phyloP scores from a whole-genome alignment of 1,139 yeast species.

The Maudiozyma humilis region DNA sequence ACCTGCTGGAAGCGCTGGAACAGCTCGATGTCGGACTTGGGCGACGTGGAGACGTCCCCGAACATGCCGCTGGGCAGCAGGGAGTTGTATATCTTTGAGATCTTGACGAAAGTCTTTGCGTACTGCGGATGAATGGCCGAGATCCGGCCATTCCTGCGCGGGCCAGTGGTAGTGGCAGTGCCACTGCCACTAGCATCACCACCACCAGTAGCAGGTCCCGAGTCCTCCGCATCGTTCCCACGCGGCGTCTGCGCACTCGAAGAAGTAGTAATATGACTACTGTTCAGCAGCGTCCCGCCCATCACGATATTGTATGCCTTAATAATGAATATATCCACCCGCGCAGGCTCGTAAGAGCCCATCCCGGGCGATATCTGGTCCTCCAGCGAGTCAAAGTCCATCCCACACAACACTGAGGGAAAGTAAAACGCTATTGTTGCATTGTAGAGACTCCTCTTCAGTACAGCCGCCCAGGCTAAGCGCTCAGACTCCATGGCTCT shows the following conservation, averaged over 20 bases:
- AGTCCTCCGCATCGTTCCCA: not conserved
- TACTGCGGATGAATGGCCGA: conserved; percentile 16
- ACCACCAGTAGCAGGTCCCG: not conserved
- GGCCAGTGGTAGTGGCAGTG: not conserved
- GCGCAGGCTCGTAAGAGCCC: conserved; percentile 23
- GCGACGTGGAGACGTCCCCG: conserved; percentile 26
- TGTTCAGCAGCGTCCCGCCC: conserved; percentile 21
- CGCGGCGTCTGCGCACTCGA: conserved; percentile 13
- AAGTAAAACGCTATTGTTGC: too few species aligned
- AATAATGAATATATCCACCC: conserved; percentile 28
- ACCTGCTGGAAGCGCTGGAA: conserved; percentile 31
- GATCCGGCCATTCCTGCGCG: conserved; percentile 2
- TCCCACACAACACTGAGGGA: not conserved
- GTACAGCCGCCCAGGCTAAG: too few species aligned
- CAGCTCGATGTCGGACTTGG: conserved; percentile 29
- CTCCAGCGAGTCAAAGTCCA: conserved; percentile 5
- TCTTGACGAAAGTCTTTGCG: conserved; percentile 18
- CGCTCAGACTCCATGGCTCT: too few species aligned
- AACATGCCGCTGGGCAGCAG: conserved; percentile 22
- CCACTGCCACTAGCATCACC: not conserved
- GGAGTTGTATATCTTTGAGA: conserved; percentile 27
- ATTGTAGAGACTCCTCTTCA: too few species aligned
- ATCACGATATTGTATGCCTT: conserved; percentile 27
- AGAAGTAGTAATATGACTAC: conserved; percentile 19
- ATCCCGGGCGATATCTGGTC: conserved; percentile 1